Conservation (phyloP, 257 asterid genomes). For the Anisodus acutangulus region DNA sequence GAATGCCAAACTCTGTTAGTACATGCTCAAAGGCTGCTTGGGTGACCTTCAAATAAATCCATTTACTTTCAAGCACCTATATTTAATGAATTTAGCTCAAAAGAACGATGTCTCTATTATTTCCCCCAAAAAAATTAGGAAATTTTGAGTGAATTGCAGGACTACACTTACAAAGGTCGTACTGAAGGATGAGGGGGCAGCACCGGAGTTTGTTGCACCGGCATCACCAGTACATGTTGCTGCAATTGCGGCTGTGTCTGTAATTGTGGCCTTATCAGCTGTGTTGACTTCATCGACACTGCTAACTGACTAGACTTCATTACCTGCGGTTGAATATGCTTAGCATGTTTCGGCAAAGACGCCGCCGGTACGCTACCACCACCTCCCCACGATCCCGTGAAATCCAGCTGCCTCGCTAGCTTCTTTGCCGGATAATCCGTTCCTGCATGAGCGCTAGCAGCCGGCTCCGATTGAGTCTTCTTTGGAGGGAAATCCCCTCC, state of each 20-base stretch:
- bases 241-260: constrained; percentile 26
- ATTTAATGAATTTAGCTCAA: background rate
- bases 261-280: constrained; percentile 35
- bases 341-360: constrained; percentile 36
- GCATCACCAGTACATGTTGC: constrained; percentile 43
- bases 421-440: constrained; percentile 68
- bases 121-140: background rate
- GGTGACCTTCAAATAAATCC: constrained; percentile 1
- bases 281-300: constrained; percentile 38
- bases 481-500: constrained; percentile 80
- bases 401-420: constrained; percentile 96
- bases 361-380: constrained; percentile 36
- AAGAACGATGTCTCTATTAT: background rate
- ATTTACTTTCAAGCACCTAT: background rate
- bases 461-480: constrained; percentile 56
- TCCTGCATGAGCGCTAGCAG: constrained; percentile 48
- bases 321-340: constrained; percentile 42
- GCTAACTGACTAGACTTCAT: constrained; percentile 20
- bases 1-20: background rate
- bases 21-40: constrained; percentile 12
- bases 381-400: constrained; percentile 58
- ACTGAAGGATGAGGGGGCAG: constrained; percentile 59
- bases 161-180: constrained; percentile 62
- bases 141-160: background rate
- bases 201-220: constrained; percentile 55